Base-by-base conservation (phyloP, 352 stramenopile species). In the Pythium rishiriense region DNA sequence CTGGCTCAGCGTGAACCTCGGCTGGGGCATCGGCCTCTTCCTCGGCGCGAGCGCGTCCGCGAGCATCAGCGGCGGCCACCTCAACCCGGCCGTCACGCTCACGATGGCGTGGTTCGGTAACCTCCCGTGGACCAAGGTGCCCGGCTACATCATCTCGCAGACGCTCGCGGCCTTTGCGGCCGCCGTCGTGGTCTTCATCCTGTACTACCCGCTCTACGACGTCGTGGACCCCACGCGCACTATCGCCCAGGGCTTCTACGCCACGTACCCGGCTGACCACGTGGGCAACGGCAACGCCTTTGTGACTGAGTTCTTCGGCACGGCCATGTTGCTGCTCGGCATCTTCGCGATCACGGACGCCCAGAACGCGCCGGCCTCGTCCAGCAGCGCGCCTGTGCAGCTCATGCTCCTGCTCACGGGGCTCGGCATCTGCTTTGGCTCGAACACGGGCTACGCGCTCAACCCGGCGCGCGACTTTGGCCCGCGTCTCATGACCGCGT, bases 361-460 rank as follows among this genome's bases (percentile, higher is more conserved):
- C 28, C 59, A 66, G 50, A 91, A 91, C 72, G 74, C 79, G 35
- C 77, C 79, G 25, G 78, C 76, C 14, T 80, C 64, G 31, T 57
- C 72, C 12, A 83, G 71, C 54, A 67, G 60, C 35, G 69, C 76
- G 25, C 82, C 82, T 7, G 62, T 53, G 14, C 71, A 78, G 0
- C 70, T 85, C 21, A 79, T 73, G 22, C 43, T 88, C 17, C 60
- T 92, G 21, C 74, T 91, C 26, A 65, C 82, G 31, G 80, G 58
- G 6, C 82, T 92, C 33, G 81, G 83, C 42, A 92, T 90, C 76
- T 74, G 77, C 9, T 90, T 92, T 46, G 81, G 83, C 37, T 78
- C 83, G 59, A 92, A 89, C 64, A 81, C 83, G 8, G 79, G 81
- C 43, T 90, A 88, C 64, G 83, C 83, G 26, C 64, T 91, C 28